A percentile compares a stretch with the other conserved stretches of the same genome.
phyloP scores from a whole-genome alignment of 2,329 filamentous ascomycete genomes.

The Aspergillus puulaauensis region DNA sequence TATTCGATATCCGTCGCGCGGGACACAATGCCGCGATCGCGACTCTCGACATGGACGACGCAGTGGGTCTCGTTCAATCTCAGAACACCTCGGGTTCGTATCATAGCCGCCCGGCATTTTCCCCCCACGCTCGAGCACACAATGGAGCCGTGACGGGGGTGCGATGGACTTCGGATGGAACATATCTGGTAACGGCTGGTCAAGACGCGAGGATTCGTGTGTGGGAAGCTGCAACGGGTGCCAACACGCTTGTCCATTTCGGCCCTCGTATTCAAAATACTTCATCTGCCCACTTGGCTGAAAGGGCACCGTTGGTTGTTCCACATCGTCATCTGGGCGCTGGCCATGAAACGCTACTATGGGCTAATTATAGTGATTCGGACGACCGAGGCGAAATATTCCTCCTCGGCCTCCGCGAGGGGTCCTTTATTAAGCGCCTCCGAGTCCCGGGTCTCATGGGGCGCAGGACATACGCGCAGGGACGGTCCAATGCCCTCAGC shows the following conservation, averaged over 20 bases:
- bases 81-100: slow-evolving; percentile 30
- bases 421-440: slow-evolving; percentile 69
- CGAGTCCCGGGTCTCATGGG: slow-evolving; percentile 60
- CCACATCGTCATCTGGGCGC: slow-evolving; percentile 59
- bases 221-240: slow-evolving; percentile 78
- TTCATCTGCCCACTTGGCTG: slow-evolving; percentile 57
- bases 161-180: slow-evolving; percentile 78
- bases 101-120: slow-evolving; percentile 41
- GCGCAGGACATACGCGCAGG: slow-evolving; percentile 33
- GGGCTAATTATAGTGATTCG: slow-evolving; percentile 73
- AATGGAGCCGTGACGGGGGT: slow-evolving; percentile 80
- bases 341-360: slow-evolving; percentile 69
- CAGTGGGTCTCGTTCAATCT: slow-evolving; percentile 60
- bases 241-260: slow-evolving; percentile 86
- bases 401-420: slow-evolving; percentile 75
- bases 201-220: slow-evolving; percentile 83
- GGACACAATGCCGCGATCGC: slow-evolving; percentile 67
- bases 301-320: slow-evolving; percentile 61
- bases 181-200: slow-evolving; percentile 73
- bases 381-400: slow-evolving; percentile 68
- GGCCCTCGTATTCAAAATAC: slow-evolving; percentile 76
- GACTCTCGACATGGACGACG: slow-evolving; percentile 80
- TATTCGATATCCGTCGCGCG: slow-evolving; percentile 85
- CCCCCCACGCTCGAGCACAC: slow-evolving; percentile 63
- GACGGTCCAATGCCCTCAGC: slow-evolving; percentile 48